Percentiles rank a stretch among this genome's conserved stretches.
Evolutionary conservation across 2,329 filamentous ascomycete genomes (phyloP).

Genomic region (Curvularia spicifera): DNA sequence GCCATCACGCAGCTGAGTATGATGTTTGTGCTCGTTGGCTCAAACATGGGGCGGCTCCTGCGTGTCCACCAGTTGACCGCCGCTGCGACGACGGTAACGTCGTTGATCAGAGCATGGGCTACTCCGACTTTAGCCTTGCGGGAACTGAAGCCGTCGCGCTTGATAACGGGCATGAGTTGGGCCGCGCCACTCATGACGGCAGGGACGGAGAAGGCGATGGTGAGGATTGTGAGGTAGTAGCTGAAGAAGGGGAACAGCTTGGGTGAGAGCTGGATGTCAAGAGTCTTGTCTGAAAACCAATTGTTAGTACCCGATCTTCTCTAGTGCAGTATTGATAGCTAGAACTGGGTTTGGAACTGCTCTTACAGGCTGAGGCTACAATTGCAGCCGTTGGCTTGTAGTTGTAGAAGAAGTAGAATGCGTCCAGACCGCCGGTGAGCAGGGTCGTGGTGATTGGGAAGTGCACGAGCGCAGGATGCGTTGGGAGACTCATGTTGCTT

Average conservation of each 20-base stretch:
- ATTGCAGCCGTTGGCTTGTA: constrained; percentile 44
- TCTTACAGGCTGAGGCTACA: constrained; percentile 38
- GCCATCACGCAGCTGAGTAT: constrained; percentile 47
- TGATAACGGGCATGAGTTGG: constrained; percentile 52
- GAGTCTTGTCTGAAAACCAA: constrained; percentile 29
- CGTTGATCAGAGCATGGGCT: constrained; percentile 53
- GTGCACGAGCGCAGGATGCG: constrained; percentile 56
- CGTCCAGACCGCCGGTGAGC: constrained; percentile 53
- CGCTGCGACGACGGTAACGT: constrained; percentile 49
- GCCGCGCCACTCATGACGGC: constrained; percentile 42
- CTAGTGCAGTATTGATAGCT: not conserved
- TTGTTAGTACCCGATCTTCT: constrained; percentile 6
- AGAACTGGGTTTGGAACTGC: not conserved
- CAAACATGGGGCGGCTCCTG: constrained; percentile 42
- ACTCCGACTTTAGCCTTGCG: constrained; percentile 52
- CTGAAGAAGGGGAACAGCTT: constrained; percentile 50
- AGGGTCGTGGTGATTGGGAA: constrained; percentile 56
- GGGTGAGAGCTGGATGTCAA: constrained; percentile 35
- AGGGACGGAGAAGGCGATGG: constrained; percentile 41
- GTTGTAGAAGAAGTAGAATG: constrained; percentile 44
- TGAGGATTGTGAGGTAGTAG: constrained; percentile 55
- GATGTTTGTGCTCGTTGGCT: constrained; percentile 48
- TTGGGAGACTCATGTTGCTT: constrained; percentile 47
- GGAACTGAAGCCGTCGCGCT: constrained; percentile 52
- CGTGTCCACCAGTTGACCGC: constrained; percentile 55